These are phyloP conservation scores for Reutealis trisperma DNA, from an alignment of 345 rosid genomes.

Conservation along the genomic window DNA sequence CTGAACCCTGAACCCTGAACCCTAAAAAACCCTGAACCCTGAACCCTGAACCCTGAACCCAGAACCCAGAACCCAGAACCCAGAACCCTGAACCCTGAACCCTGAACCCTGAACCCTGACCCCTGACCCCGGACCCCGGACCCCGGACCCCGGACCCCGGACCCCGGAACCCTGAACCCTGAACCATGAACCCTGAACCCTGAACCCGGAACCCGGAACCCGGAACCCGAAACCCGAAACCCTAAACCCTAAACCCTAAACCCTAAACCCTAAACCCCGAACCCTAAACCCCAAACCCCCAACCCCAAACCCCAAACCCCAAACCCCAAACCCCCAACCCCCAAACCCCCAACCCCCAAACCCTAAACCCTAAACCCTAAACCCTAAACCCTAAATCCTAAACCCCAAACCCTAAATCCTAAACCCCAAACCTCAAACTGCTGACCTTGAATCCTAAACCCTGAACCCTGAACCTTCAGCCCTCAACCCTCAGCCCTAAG, in stretches of 20 bases:
- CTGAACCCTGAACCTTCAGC: constrained; percentile 26
- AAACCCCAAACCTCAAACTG: constrained; percentile 12
- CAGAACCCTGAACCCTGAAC: constrained; percentile 27
- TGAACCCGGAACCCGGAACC: not conserved
- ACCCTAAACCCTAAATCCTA: constrained; percentile 22
- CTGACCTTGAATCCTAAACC: not conserved
- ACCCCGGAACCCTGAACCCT: constrained; percentile 27
- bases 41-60: constrained; percentile 20
- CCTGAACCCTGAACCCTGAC: constrained; percentile 31
- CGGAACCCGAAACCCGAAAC: constrained; percentile 25
- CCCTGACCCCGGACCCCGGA: constrained; percentile 24
- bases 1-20: constrained; percentile 14
- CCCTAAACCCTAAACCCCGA: constrained; percentile 22
- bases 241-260: constrained; percentile 25
- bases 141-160: constrained; percentile 25
- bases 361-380: constrained; percentile 26
- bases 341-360: constrained; percentile 23
- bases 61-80: constrained; percentile 22
- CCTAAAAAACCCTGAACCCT: too few relatives aligned
- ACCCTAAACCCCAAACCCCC: constrained; percentile 26
- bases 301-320: constrained; percentile 25
- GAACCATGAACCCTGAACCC: constrained; percentile 22
- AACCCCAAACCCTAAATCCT: constrained; percentile 27
- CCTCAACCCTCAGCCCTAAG: constrained; percentile 25
- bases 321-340: constrained; percentile 23